These are phyloP conservation scores for Piper betle DNA, from an alignment of 164 flowering plant species.

Conservation along the genomic window DNA sequence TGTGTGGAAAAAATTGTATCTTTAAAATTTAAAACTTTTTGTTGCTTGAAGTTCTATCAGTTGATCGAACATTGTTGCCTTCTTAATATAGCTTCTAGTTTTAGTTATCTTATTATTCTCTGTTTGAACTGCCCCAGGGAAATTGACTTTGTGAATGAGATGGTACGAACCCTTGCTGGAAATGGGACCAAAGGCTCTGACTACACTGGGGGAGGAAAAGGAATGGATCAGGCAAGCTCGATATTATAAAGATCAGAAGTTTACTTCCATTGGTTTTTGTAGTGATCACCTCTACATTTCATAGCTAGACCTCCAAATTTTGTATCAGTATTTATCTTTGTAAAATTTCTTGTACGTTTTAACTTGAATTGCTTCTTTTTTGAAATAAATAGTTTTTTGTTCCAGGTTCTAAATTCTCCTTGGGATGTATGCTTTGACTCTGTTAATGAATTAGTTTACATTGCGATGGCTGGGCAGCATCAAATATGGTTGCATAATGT, in stretches of 20 bases:
- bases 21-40: too few species aligned
- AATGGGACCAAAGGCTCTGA: constrained; percentile 96
- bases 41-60: too few species aligned
- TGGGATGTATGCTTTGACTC: constrained; percentile 95
- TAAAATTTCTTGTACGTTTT: background rate
- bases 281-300: background rate
- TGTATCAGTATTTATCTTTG: background rate
- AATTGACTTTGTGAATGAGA: constrained; percentile 80
- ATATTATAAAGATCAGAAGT: too few species aligned
- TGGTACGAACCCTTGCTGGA: constrained; percentile 85
- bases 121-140: constrained; percentile 34
- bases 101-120: too few species aligned
- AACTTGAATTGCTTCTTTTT: background rate
- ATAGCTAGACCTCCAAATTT: too few species aligned
- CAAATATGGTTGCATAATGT: constrained; percentile 87
- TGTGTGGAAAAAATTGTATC: too few species aligned
- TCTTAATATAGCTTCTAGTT: too few species aligned
- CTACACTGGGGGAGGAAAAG: constrained; percentile 69
- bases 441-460: constrained; percentile 53
- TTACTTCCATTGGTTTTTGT: background rate
- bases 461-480: constrained; percentile 99
- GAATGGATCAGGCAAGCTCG: constrained; percentile 57
- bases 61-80: too few species aligned
- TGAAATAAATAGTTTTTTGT: background rate
- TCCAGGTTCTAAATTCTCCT: constrained; percentile 91